Percentiles rank a stretch among this genome's conserved stretches.
These are phyloP conservation scores for Aspergillus sp. DNA, from an alignment of 2,329 filamentous ascomycete genomes.

Conservation along the genomic window DNA sequence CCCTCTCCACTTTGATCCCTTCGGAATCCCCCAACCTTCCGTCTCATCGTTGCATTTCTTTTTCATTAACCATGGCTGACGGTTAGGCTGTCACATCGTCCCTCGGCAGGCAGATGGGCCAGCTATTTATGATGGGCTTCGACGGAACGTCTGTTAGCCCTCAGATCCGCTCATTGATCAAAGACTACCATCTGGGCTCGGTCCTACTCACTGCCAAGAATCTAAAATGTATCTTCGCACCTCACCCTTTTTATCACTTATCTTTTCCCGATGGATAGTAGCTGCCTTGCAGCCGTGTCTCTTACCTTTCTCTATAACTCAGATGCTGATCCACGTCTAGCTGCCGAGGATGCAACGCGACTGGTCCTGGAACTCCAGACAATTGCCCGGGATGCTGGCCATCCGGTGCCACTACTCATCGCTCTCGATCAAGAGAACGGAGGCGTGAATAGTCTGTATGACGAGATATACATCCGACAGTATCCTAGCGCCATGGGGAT, in stretches of 20 bases:
- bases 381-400: conserved; percentile 86
- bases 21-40: background rate
- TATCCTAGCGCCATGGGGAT: conserved; percentile 97
- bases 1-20: background rate
- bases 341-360: conserved; percentile 83
- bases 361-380: conserved; percentile 90
- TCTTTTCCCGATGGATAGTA: background rate
- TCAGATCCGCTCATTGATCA: conserved; percentile 64
- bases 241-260: background rate
- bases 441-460: conserved; percentile 93
- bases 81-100: conserved; percentile 69
- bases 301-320: background rate
- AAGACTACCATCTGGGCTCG: conserved; percentile 77
- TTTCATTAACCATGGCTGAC: conserved; percentile 32
- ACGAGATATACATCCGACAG: conserved; percentile 92
- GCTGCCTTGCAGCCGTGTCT: conserved; percentile 3
- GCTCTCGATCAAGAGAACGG: conserved; percentile 97
- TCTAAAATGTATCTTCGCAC: conserved; percentile 57
- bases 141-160: conserved; percentile 65
- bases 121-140: conserved; percentile 68
- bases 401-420: conserved; percentile 85
- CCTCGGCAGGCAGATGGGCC: conserved; percentile 59
- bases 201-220: conserved; percentile 70
- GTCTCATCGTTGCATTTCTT: background rate
- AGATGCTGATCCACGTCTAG: conserved; percentile 54